These are phyloP conservation scores for cucumber (Cucumis sativus) DNA, from an alignment of 306 rosid genomes.

Conservation along the genomic window Cucumber_9930_V3 NC_026656.2:19525501-19526000, in stretches of 20 bases:
- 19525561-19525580: too few species aligned
- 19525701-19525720: neutral
- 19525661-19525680: neutral
- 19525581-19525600: neutral
- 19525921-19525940: conserved; percentile 28
- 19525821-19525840: neutral
- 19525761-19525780: too few species aligned
- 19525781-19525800: conserved; percentile 1
- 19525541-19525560: too few species aligned
- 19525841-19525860: neutral
- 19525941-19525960: conserved; percentile 33
- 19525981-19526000: neutral
- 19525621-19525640: neutral
- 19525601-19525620: neutral
- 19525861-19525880: neutral
- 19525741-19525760: neutral
- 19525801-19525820: conserved; percentile 28
- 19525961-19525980: neutral
- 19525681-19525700: neutral
- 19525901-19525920: conserved; percentile 5
- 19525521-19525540: too few species aligned
- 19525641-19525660: neutral
- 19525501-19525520: too few species aligned
- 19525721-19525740: neutral
- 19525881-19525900: conserved; percentile 37